A percentile compares a stretch with the other conserved stretches of the same genome.
Conservation (phyloP, 2,329 filamentous ascomycete species). For the Ambrosiella beaveri region DNA sequence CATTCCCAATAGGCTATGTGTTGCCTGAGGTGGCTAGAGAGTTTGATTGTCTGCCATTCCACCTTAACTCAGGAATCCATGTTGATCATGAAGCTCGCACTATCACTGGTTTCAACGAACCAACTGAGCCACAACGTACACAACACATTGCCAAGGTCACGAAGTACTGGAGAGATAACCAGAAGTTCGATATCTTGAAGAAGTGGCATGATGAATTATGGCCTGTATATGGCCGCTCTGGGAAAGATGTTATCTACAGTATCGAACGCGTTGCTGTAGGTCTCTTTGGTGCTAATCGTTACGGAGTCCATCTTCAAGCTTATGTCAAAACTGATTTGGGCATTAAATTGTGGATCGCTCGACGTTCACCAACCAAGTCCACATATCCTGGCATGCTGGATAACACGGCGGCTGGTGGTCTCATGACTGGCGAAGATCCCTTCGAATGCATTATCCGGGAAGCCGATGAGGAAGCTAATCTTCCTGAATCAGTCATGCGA, state of each 20-base stretch:
- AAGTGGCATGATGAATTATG: conserved; percentile 73
- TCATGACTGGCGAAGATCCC: conserved; percentile 63
- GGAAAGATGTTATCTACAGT: conserved; percentile 44
- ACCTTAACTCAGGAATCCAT: conserved; percentile 39
- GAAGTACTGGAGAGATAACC: conserved; percentile 48
- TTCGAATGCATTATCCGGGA: conserved; percentile 75
- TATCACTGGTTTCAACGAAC: conserved; percentile 43
- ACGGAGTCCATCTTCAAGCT: conserved; percentile 67
- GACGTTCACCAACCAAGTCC: conserved; percentile 57
- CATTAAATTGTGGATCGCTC: conserved; percentile 70
- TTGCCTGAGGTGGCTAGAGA: conserved; percentile 31
- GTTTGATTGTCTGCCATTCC: conserved; percentile 30
- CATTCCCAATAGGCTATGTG: conserved; percentile 46
- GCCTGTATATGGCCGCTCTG: conserved; percentile 52
- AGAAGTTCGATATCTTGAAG: conserved; percentile 53
- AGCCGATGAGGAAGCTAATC: conserved; percentile 71
- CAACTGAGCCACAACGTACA: conserved; percentile 46
- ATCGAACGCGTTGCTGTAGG: conserved; percentile 61
- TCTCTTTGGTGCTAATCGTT: conserved; percentile 59
- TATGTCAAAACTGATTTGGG: conserved; percentile 33
- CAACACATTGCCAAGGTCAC: conserved; percentile 37
- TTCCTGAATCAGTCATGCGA: conserved; percentile 54
- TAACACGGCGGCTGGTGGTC: conserved; percentile 71
- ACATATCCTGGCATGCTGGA: conserved; percentile 89
- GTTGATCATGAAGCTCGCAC: conserved; percentile 43